Base-by-base conservation (phyloP, 108 stramenopile species). In the Stephanodiscus minutulus region DNA sequence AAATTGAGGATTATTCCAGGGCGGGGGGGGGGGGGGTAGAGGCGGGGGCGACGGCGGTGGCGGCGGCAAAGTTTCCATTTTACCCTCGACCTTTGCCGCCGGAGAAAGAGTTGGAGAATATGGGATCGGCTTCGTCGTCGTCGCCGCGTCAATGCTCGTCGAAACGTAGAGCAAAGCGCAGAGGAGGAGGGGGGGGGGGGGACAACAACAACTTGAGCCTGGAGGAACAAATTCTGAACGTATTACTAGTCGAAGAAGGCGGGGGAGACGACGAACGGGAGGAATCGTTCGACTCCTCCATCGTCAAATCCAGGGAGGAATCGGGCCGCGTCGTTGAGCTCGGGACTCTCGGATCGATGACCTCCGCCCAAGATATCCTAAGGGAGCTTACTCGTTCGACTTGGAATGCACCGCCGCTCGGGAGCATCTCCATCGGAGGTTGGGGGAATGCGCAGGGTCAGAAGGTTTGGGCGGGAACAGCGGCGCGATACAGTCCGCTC, bases 351-450 rank as follows among this genome's bases (percentile, higher is more conserved):
- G 66, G 43, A 31, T 75, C 74, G 7, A 66, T 52, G 21, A 53
- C 74, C 3, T 68, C 74, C 1, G 74, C 74, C 35, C 64, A 75
- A 43, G 74, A 75, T 41, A 75, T 75, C 37, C 50, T 75, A 35
- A 28, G 46, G 12, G 74, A 75, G 33, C 49, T 75, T 10, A 15
- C 58, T 11, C 37, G 64, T 54, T 54, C 53, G 5, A 54, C 53
- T 18, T 5, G 2, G 15, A 31, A 53, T 27, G 25, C 52, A 11
- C 52, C 52, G 22, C 22, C 52, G 52, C 52, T 20, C 20, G 20
- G 22, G 33, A 66, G 65, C 33, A 74, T 61, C 13, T 74, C 73
- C 8, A 31, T 66, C 4, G 59, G 55, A 31, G 29, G 53, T 10
- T 9, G 50, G 18, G 50, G 48, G 17, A 41, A 22, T 33, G 24